Evolutionary conservation across 78 protist genomes (phyloP).

Genomic region (Parvularia atlantis): DNA sequence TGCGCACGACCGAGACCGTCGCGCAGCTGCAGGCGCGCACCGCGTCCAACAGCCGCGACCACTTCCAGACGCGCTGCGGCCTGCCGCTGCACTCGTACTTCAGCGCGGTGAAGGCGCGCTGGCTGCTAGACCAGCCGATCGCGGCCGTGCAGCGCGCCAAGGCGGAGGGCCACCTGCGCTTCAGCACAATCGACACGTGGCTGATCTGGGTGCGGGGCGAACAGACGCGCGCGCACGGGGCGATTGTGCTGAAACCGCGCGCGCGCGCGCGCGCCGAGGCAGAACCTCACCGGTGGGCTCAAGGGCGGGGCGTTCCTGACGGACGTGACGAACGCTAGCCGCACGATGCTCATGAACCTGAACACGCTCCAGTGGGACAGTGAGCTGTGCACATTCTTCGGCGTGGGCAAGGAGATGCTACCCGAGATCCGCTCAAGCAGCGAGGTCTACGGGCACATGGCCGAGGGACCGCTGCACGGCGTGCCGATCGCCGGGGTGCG

Average conservation of each 20-base stretch:
- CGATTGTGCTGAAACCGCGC: too few relatives aligned
- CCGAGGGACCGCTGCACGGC: slow-evolving; percentile 1
- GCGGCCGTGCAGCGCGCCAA: too few relatives aligned
- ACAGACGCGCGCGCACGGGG: too few relatives aligned
- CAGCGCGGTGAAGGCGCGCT: slow-evolving; percentile 55
- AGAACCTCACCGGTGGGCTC: slow-evolving; percentile 77
- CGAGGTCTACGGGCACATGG: slow-evolving; percentile 42
- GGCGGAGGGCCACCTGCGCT: not conserved
- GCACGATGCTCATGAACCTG: slow-evolving; percentile 94
- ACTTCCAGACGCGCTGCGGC: slow-evolving; percentile 52
- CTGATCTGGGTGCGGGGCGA: slow-evolving; percentile 45
- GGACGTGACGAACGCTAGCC: slow-evolving; percentile 93
- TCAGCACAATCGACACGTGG: slow-evolving; percentile 96
- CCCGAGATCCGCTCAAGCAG: slow-evolving; percentile 47
- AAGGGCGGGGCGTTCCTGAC: slow-evolving; percentile 67
- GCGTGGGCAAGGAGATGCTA: slow-evolving; percentile 25
- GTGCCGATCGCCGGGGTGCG: too few relatives aligned
- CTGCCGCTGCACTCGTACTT: slow-evolving; percentile 90
- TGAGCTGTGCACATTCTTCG: slow-evolving; percentile 34
- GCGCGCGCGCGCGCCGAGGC: not conserved
- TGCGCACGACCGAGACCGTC: slow-evolving; percentile 30
- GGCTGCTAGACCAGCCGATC: slow-evolving; percentile 70
- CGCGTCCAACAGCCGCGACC: not conserved
- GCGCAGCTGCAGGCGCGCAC: slow-evolving; percentile 4
- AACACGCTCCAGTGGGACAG: slow-evolving; percentile 73